Base-by-base conservation (phyloP, 164 flowering plant genomes). In the Chimonanthus praecox region DNA sequence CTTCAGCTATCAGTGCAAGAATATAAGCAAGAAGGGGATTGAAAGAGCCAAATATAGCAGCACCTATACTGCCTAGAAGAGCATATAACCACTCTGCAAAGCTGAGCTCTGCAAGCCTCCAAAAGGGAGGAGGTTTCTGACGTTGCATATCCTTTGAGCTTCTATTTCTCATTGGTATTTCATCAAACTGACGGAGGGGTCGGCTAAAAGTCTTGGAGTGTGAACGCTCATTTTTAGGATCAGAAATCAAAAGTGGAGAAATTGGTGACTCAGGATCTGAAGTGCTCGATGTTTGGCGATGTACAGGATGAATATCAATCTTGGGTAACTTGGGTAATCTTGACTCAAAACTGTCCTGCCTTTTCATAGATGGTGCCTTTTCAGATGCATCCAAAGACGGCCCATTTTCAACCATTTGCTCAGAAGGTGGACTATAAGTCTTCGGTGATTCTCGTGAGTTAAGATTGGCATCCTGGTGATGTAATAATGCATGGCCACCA, bases 71-170 rank as follows among this genome's bases (percentile, higher is more conserved):
- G 66, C 99, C 99, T 68, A 95, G 79, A 72, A 89, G 92, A 73
- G 97, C 98, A 86, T 95, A 95, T 61, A 95, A 90, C 99, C 98
- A 95, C 79, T 95, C 99, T 20, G 99, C 92, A 77, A 92, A 84
- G 78, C 98, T 93, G 78, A 95, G 96, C 83, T 95, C 85, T 49
- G 87, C 94, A 73, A 95, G 89, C 85, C 97, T 90, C 98, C 97
- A 90, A 82, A 92, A 79, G 18, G 99, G 86, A 3, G 99, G 99
- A 69, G 88, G 78, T 65, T 87, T 84, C 72, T 76, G 83, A 75
- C 78, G 83, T 58, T 73, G 78, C 33, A 65, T n/a, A 62, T 85
- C 92, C 72, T 86, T 87, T 44, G 64, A 70, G 51, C 83, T 86
- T 79, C 77, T 83, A 13, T 51, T 43, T 72, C 76, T 82, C 46